Conservation (phyloP, 2,329 filamentous ascomycete genomes). For the Microsporum canis region DNA sequence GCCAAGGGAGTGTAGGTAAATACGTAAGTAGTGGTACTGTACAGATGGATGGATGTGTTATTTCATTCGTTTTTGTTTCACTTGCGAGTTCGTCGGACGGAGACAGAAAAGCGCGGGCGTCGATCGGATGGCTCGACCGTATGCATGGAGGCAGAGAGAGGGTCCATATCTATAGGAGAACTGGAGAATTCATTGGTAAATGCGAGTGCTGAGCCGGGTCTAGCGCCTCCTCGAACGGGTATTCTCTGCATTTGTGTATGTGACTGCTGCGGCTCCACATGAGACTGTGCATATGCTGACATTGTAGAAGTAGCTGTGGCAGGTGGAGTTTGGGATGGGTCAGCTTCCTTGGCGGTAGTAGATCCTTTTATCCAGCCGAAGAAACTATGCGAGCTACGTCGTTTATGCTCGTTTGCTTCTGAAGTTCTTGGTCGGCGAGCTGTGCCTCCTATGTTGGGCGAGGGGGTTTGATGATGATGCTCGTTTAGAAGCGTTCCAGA, state of each 20-base stretch:
- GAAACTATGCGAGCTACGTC: slow-evolving; percentile 28
- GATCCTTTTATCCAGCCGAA: slow-evolving; percentile 32
- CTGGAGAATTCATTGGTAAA: background rate
- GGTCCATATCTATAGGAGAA: background rate
- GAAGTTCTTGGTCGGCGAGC: slow-evolving; percentile 11
- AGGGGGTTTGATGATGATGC: background rate
- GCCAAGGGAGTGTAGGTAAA: background rate
- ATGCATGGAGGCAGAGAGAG: background rate
- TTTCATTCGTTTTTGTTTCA: background rate
- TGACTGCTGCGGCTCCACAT: background rate
- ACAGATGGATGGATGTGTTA: background rate
- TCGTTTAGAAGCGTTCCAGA: background rate
- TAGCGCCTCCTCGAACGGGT: background rate
- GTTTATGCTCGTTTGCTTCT: slow-evolving; percentile 25
- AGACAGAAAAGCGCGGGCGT: background rate
- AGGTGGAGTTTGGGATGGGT: background rate
- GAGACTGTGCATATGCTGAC: background rate
- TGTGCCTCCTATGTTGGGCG: background rate
- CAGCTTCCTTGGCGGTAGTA: background rate
- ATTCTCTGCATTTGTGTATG: background rate
- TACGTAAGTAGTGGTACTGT: background rate
- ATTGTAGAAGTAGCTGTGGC: background rate
- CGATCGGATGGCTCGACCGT: background rate
- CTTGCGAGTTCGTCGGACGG: background rate
- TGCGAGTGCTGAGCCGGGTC: background rate